Evolutionary conservation across 768 basidiomycete species (phyloP).

Genomic region (Mycena polygramma): DNA sequence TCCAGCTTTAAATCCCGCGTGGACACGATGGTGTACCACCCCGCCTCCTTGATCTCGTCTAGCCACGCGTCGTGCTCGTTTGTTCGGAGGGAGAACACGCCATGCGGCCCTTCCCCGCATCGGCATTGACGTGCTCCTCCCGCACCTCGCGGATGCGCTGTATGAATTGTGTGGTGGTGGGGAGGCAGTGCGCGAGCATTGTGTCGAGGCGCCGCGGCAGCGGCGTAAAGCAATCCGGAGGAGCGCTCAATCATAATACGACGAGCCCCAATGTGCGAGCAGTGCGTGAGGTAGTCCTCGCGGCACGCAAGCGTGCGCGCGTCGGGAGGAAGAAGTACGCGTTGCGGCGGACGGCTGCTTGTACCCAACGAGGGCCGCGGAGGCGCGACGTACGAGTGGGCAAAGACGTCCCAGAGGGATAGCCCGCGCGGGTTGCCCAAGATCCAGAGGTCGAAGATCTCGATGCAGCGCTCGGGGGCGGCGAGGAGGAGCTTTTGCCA

Average conservation of each 20-base stretch:
- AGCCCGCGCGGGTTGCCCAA: slow-evolving; percentile 51
- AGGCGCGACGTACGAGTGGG: slow-evolving; percentile 48
- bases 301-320: slow-evolving; percentile 50
- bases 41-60: slow-evolving; percentile 44
- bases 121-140: slow-evolving; percentile 20
- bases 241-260: slow-evolving; percentile 46
- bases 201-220: slow-evolving; percentile 32
- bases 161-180: slow-evolving; percentile 38
- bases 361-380: slow-evolving; percentile 52
- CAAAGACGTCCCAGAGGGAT: slow-evolving; percentile 50
- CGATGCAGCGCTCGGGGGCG: slow-evolving; percentile 59
- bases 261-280: slow-evolving; percentile 40
- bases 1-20: slow-evolving; percentile 50
- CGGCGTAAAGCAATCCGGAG: slow-evolving; percentile 45
- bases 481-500: slow-evolving; percentile 56
- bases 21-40: slow-evolving; percentile 50
- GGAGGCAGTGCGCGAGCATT: slow-evolving; percentile 44
- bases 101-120: no score
- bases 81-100: no score
- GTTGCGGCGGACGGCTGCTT: slow-evolving; percentile 51
- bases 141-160: slow-evolving; percentile 33
- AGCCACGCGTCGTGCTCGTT: slow-evolving; percentile 52
- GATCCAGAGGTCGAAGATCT: slow-evolving; percentile 55
- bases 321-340: slow-evolving; percentile 50
- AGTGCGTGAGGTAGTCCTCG: slow-evolving; percentile 48